These are phyloP conservation scores for Saccharomyces paradoxus DNA, from an alignment of 805 yeast genomes.

Conservation along the genomic window DNA sequence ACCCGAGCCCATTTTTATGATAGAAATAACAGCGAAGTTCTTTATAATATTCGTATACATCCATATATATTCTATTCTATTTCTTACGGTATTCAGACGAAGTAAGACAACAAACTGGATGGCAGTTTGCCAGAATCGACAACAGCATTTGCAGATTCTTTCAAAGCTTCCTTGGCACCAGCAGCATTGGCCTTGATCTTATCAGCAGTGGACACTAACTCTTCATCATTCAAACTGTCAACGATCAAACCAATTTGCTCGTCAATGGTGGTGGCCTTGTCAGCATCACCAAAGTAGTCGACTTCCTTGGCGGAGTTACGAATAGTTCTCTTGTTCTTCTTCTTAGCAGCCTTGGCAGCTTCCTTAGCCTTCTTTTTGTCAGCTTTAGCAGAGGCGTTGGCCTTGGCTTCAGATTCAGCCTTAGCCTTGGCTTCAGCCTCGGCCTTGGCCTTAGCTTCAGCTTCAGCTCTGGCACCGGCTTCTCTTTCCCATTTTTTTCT, in stretches of 20 bases:
- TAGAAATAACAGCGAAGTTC: neutral
- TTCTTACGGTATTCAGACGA: conserved; percentile 23
- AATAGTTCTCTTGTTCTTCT: conserved; percentile 89
- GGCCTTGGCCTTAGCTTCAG: conserved; percentile 80
- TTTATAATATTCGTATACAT: neutral
- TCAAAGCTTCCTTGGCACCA: conserved; percentile 51
- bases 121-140: conserved; percentile 48
- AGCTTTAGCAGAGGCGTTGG: conserved; percentile 53
- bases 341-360: conserved; percentile 80
- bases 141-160: conserved; percentile 47
- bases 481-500: conserved; percentile 95
- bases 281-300: conserved; percentile 76
- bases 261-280: conserved; percentile 57
- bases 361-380: conserved; percentile 92
- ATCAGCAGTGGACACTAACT: conserved; percentile 65
- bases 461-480: conserved; percentile 95
- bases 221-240: conserved; percentile 71
- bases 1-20: neutral
- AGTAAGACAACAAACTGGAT: conserved; percentile 47
- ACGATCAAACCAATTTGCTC: conserved; percentile 73
- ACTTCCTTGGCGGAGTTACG: conserved; percentile 78
- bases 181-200: conserved; percentile 51
- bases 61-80: neutral
- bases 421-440: conserved; percentile 82
- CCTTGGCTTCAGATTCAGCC: conserved; percentile 66